phyloP scores from a whole-genome alignment of 73 alveolate genomes.

The Paramecium sonneborni region DNA sequence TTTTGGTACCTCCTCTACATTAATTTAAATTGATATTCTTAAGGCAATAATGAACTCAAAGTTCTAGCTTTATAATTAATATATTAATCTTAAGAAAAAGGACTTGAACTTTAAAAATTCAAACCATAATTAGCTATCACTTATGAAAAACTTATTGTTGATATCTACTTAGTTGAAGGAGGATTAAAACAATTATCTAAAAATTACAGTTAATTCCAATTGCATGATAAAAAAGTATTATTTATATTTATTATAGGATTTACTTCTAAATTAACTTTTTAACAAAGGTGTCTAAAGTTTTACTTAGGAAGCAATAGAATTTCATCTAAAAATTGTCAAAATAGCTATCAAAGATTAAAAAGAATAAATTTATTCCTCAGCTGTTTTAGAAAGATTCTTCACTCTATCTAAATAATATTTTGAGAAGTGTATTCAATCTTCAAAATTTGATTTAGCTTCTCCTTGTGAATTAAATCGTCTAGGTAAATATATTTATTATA shows the following conservation, averaged over 20 bases:
- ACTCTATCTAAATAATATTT: not conserved
- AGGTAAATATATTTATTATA: not conserved
- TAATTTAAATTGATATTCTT: slow-evolving; percentile 49
- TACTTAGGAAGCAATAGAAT: slow-evolving; percentile 5
- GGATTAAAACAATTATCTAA: slow-evolving; percentile 15
- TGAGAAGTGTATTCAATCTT: not conserved
- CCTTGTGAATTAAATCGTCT: not conserved
- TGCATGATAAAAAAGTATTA: slow-evolving; percentile 6
- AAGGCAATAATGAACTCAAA: not conserved
- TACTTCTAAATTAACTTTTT: not conserved
- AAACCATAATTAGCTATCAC: slow-evolving; percentile 31
- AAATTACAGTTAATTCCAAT: slow-evolving; percentile 16
- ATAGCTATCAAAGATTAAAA: not conserved
- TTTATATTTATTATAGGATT: not conserved
- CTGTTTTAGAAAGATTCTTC: slow-evolving; percentile 45
- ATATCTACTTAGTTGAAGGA: not conserved
- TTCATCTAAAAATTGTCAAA: slow-evolving; percentile 21
- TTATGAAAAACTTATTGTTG: slow-evolving; percentile 8
- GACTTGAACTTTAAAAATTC: not conserved
- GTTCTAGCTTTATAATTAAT: not conserved
- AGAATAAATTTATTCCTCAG: not conserved
- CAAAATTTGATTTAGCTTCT: not conserved
- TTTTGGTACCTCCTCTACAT: slow-evolving; percentile 57
- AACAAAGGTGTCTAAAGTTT: not conserved
- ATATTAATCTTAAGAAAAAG: not conserved